phyloP scores from a whole-genome alignment of 164 flowering plant species.

The Tetrastigma voinierianum region DNA sequence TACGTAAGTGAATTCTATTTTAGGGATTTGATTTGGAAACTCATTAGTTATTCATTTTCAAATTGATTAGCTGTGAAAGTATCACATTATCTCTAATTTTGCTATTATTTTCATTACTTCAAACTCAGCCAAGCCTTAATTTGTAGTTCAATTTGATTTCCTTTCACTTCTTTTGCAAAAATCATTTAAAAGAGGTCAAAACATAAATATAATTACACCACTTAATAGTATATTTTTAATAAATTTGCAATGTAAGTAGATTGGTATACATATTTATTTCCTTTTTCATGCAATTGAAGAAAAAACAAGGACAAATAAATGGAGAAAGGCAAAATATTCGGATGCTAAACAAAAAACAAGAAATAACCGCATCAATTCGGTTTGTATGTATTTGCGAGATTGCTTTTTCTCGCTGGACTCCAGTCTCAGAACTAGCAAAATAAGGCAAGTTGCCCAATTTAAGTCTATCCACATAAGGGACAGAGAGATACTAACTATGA shows the following conservation, averaged over 20 bases:
- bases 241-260: not conserved
- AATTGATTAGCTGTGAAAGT: not conserved
- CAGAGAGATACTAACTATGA: not conserved
- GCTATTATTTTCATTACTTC: not conserved
- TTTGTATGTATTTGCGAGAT: not conserved
- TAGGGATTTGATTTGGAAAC: not conserved
- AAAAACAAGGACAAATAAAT: not conserved
- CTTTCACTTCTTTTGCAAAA: not conserved
- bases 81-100: not conserved
- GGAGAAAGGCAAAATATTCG: not conserved
- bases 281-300: not conserved
- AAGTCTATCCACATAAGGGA: not conserved
- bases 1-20: not conserved
- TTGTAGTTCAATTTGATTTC: not conserved
- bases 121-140: not conserved
- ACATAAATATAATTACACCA: not conserved
- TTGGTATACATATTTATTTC: not conserved
- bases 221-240: not conserved
- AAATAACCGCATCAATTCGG: slow-evolving; percentile 1
- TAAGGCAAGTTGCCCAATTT: not conserved
- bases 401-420: not conserved
- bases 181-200: not conserved
- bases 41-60: not conserved
- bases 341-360: not conserved
- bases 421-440: not conserved